These are phyloP conservation scores for Fraxinus anomala DNA, from an alignment of 257 asterid species.

Conservation along the genomic window DNA sequence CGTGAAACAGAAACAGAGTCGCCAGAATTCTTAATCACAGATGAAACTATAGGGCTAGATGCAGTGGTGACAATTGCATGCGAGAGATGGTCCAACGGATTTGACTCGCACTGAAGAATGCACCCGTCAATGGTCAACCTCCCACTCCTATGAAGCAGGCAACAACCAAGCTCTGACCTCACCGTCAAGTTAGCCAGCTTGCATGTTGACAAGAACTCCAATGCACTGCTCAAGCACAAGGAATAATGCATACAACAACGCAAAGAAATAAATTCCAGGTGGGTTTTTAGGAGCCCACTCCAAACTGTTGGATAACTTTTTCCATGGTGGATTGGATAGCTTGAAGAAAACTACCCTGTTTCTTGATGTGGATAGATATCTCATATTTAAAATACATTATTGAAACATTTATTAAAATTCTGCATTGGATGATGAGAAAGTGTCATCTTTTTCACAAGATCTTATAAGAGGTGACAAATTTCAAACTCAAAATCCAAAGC, in stretches of 20 bases:
- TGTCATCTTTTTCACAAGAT: background rate
- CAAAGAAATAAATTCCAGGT: background rate
- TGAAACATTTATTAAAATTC: background rate
- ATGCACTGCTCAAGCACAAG: constrained; percentile 58
- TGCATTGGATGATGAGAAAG: background rate
- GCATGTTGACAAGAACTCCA: constrained; percentile 85
- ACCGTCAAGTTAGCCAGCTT: constrained; percentile 87
- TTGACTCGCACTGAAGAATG: constrained; percentile 83
- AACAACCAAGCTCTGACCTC: constrained; percentile 93
- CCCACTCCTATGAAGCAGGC: constrained; percentile 94
- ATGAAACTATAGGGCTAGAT: constrained; percentile 36
- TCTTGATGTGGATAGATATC: background rate
- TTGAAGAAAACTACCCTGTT: background rate
- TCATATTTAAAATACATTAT: background rate
- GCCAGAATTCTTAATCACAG: constrained; percentile 37
- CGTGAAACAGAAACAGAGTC: constrained; percentile 66
- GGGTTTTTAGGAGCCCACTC: background rate
- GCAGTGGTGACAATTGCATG: constrained; percentile 95
- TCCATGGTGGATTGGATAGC: background rate
- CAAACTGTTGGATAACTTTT: constrained; percentile 3
- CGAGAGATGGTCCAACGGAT: constrained; percentile 90
- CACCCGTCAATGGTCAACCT: constrained; percentile 82
- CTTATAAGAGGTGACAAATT: background rate
- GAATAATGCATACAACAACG: constrained; percentile 19
- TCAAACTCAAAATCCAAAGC: background rate